These are phyloP conservation scores for Daldinia eschscholtzii DNA, from an alignment of 2,329 filamentous ascomycete species.

Conservation along the genomic window DNA sequence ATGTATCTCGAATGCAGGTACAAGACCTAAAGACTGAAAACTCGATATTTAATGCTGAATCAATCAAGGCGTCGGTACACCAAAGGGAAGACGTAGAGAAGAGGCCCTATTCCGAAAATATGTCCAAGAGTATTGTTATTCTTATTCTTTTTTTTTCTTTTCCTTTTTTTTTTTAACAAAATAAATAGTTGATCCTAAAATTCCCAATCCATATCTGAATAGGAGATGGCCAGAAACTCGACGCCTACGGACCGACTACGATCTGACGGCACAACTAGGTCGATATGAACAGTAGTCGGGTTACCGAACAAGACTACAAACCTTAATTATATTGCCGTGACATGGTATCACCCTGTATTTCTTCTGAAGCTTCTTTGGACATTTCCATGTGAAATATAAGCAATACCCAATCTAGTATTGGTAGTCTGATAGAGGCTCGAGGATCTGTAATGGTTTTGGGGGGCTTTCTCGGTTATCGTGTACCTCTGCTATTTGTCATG, in stretches of 20 bases:
- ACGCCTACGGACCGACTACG: constrained; percentile 5
- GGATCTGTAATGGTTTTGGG: neutral
- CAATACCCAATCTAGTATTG: neutral
- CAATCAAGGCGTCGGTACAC: constrained; percentile 21
- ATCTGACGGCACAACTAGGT: neutral
- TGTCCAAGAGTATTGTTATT: constrained; percentile 16
- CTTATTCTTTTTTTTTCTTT: no score
- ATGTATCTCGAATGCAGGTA: constrained; percentile 27
- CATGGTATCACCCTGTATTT: constrained; percentile 33
- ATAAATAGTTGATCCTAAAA: constrained; percentile 19
- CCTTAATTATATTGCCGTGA: constrained; percentile 24
- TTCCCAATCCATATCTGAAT: constrained; percentile 18
- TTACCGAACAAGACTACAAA: constrained; percentile 32
- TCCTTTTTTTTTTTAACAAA: neutral
- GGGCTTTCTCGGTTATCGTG: neutral
- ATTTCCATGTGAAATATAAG: constrained; percentile 34
- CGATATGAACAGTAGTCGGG: constrained; percentile 5
- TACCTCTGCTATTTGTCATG: neutral
- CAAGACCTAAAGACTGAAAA: constrained; percentile 20
- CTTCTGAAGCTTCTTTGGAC: constrained; percentile 4
- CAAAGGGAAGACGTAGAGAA: constrained; percentile 2
- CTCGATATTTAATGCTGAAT: constrained; percentile 10
- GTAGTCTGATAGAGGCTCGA: constrained; percentile 4
- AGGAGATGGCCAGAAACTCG: constrained; percentile 14
- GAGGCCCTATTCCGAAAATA: neutral